Percentiles rank a stretch among this genome's conserved stretches.
Conservation (phyloP, 305 asterid genomes). For the Ajuga reptans region DNA sequence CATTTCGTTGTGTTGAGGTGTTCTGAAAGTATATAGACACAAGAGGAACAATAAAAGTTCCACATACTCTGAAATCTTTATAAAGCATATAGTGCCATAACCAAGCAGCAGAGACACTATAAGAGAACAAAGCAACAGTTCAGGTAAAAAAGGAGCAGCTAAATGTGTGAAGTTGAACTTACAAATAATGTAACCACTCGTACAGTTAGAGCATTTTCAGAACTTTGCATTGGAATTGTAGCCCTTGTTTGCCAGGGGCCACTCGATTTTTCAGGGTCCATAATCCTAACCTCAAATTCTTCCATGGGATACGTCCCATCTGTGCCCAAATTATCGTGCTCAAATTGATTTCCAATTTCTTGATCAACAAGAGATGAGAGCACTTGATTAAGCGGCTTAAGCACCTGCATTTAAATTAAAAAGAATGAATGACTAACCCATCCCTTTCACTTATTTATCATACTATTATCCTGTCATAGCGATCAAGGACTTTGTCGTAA, state of each 20-base stretch:
- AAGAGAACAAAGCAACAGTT: neutral
- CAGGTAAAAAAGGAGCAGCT: slow-evolving; percentile 15
- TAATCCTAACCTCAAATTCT: slow-evolving; percentile 83
- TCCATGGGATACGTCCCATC: slow-evolving; percentile 88
- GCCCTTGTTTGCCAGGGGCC: slow-evolving; percentile 91
- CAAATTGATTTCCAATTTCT: slow-evolving; percentile 80
- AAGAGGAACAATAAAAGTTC: slow-evolving; percentile 3
- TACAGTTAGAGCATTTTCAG: slow-evolving; percentile 88
- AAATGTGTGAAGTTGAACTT: slow-evolving; percentile 39
- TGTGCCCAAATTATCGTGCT: slow-evolving; percentile 52
- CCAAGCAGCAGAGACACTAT: neutral
- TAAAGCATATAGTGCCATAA: slow-evolving; percentile 1
- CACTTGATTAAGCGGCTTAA: slow-evolving; percentile 83
- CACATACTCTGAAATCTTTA: neutral
- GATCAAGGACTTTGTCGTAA: slow-evolving; percentile 12
- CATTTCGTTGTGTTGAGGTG: slow-evolving; percentile 67
- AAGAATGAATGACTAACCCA: slow-evolving; percentile 10
- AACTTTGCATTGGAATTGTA: slow-evolving; percentile 82
- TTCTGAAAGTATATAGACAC: slow-evolving; percentile 42
- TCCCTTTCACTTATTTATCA: slow-evolving; percentile 3
- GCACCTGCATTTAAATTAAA: slow-evolving; percentile 41
- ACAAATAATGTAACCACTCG: slow-evolving; percentile 82
- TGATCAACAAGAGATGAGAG: slow-evolving; percentile 86
- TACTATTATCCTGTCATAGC: slow-evolving; percentile 3
- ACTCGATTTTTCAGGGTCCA: slow-evolving; percentile 81